Evolutionary conservation across 495 filamentous ascomycete species (phyloP).

Genomic region (Xylaria curta): DNA sequence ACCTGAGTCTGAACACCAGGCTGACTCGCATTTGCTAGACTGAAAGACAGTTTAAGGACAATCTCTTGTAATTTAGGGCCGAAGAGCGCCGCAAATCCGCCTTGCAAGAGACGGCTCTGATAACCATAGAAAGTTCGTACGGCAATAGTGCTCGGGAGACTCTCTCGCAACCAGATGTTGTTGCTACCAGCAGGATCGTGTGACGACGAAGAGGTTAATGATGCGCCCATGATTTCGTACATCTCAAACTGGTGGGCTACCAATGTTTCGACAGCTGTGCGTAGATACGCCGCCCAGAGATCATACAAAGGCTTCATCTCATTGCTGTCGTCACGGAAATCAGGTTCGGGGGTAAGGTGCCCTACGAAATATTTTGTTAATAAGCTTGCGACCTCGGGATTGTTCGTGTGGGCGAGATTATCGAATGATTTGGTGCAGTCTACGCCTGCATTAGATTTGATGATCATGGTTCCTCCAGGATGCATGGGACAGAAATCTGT

Average conservation of each 20-base stretch:
- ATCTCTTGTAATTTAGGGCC: slow-evolving; percentile 56
- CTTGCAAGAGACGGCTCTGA: slow-evolving; percentile 57
- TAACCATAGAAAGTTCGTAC: slow-evolving; percentile 59
- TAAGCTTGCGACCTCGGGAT: slow-evolving; percentile 56
- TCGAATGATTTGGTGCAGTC: slow-evolving; percentile 60
- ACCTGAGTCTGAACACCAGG: slow-evolving; percentile 43
- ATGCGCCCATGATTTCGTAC: slow-evolving; percentile 54
- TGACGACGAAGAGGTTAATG: slow-evolving; percentile 32
- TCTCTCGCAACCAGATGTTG: slow-evolving; percentile 53
- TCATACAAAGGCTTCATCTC: slow-evolving; percentile 49
- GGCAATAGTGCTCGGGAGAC: slow-evolving; percentile 53
- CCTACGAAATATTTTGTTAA: slow-evolving; percentile 61
- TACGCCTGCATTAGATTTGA: slow-evolving; percentile 59
- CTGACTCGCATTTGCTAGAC: slow-evolving; percentile 45
- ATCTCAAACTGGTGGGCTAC: slow-evolving; percentile 58
- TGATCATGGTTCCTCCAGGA: slow-evolving; percentile 56
- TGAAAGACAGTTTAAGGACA: slow-evolving; percentile 57
- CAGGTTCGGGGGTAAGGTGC: slow-evolving; percentile 54
- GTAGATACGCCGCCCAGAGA: slow-evolving; percentile 54
- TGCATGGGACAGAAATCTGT: slow-evolving; percentile 59
- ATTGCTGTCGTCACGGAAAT: slow-evolving; percentile 48
- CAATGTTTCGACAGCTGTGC: slow-evolving; percentile 54
- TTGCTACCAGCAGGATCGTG: slow-evolving; percentile 25
- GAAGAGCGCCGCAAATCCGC: slow-evolving; percentile 56
- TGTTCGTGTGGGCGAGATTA: slow-evolving; percentile 58